Percentiles rank a stretch among this genome's conserved stretches.
Conservation (phyloP, 1,284 basidiomycete species). For the Austroboletus niveus region DNA sequence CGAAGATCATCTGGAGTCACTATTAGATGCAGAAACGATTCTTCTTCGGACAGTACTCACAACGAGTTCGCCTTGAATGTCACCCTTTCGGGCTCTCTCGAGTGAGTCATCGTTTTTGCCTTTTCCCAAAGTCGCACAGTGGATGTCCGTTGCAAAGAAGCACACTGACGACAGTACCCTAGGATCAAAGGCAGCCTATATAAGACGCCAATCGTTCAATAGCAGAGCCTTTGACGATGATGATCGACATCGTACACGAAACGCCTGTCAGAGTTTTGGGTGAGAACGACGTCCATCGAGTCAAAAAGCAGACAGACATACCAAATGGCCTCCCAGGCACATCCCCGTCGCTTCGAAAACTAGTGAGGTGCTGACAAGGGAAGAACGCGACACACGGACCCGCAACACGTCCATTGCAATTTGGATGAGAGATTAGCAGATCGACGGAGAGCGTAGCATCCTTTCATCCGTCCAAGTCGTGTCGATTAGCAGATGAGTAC, state of each 20-base stretch:
- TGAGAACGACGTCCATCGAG: conserved; percentile 7
- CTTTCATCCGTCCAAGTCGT: conserved; percentile 35
- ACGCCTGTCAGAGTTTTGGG: conserved; percentile 12
- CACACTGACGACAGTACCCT: conserved; percentile 85
- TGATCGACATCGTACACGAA: conserved; percentile 17
- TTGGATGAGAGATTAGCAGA: conserved; percentile 66
- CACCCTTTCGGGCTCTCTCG: conserved; percentile 66
- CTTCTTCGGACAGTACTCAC: conserved; percentile 41
- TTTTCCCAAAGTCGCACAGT: conserved; percentile 82
- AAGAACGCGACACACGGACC: conserved; percentile 41
- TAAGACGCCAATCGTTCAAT: conserved; percentile 31
- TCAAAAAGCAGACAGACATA: conserved; percentile 33
- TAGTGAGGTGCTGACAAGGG: background rate
- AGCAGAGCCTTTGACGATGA: conserved; percentile 50
- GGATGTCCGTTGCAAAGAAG: conserved; percentile 92
- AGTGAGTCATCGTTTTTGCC: conserved; percentile 82
- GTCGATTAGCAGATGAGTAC: conserved; percentile 4
- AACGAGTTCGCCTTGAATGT: conserved; percentile 83
- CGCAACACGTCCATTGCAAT: conserved; percentile 88
- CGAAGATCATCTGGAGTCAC: conserved; percentile 78
- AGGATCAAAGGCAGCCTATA: conserved; percentile 75
- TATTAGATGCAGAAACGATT: background rate
- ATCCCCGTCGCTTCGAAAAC: conserved; percentile 69
- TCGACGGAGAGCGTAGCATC: conserved; percentile 78
- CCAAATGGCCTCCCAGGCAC: conserved; percentile 84